A percentile compares a stretch with the other conserved stretches of the same genome.
These are phyloP conservation scores for Durotheca rogersii DNA, from an alignment of 495 filamentous ascomycete genomes.

Conservation along the genomic window DNA sequence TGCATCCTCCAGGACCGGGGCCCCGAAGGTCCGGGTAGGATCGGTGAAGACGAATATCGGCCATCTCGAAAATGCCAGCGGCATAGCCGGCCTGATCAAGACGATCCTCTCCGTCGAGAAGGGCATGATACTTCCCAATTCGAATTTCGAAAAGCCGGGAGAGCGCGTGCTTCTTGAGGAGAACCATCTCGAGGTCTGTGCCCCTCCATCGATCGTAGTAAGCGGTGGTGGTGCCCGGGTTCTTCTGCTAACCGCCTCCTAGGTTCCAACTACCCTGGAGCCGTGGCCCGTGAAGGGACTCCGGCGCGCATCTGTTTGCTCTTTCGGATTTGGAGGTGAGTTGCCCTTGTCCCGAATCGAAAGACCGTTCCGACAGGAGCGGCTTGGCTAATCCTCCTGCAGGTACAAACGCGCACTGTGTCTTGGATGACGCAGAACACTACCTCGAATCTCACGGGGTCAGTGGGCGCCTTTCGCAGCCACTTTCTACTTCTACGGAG, in stretches of 20 bases:
- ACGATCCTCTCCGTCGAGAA: constrained; percentile 54
- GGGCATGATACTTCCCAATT: constrained; percentile 45
- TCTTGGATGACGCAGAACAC: constrained; percentile 23
- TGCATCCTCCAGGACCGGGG: constrained; percentile 13
- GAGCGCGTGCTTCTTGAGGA: constrained; percentile 37
- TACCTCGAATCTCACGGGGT: neutral
- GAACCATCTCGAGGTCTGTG: constrained; percentile 38
- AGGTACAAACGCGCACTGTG: constrained; percentile 36
- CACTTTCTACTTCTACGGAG: constrained; percentile 12
- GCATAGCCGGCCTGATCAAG: constrained; percentile 57
- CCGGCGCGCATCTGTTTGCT: constrained; percentile 39
- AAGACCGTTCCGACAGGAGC: no score
- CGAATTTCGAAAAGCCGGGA: constrained; percentile 44
- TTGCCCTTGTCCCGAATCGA: no score
- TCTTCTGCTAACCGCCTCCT: neutral
- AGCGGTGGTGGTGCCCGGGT: neutral
- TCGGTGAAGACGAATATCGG: constrained; percentile 59
- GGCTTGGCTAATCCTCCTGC: neutral
- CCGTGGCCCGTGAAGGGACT: constrained; percentile 32
- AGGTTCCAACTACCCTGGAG: constrained; percentile 28
- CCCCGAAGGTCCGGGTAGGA: constrained; percentile 40
- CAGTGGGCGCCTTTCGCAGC: neutral
- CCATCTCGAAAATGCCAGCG: constrained; percentile 54
- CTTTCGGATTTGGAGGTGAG: constrained; percentile 44
- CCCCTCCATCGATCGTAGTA: neutral